Conservation (phyloP, 1,139 yeast species). For the Meyerozyma carpophila region DNA sequence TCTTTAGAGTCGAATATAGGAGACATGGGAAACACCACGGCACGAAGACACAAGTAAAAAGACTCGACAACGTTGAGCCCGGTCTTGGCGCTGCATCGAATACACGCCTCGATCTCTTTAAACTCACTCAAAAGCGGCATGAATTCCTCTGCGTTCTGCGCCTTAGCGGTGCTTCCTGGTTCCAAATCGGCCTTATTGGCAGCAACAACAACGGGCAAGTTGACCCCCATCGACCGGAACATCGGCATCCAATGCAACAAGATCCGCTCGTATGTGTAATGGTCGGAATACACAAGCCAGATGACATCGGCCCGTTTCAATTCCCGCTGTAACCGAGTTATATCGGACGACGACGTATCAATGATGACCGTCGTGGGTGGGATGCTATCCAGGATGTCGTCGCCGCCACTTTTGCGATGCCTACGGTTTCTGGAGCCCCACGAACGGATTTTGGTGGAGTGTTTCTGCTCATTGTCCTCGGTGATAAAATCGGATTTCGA, state of each 20-base stretch:
- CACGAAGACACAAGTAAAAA: constrained; percentile 85
- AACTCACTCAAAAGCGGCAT: constrained; percentile 82
- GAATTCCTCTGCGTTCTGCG: constrained; percentile 64
- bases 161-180: constrained; percentile 17
- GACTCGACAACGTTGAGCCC: constrained; percentile 83
- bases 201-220: constrained; percentile 84
- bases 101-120: constrained; percentile 90
- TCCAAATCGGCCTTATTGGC: constrained; percentile 70
- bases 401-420: constrained; percentile 3
- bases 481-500: constrained; percentile 32
- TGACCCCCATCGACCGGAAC: constrained; percentile 88
- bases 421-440: constrained; percentile 3
- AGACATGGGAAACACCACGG: constrained; percentile 89
- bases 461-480: not conserved
- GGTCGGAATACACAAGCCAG: constrained; percentile 89
- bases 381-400: constrained; percentile 36
- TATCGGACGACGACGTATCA: constrained; percentile 74
- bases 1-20: constrained; percentile 92
- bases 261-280: constrained; percentile 87
- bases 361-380: constrained; percentile 68
- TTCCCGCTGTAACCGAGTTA: constrained; percentile 58
- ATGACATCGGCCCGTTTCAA: constrained; percentile 84
- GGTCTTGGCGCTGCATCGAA: constrained; percentile 78
- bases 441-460: not conserved
- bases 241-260: constrained; percentile 92